Evolutionary conservation across 2,329 filamentous ascomycete genomes (phyloP), one percentile per base, ranked within the genome.

Genomic region (Ophiostoma triangulosporum): DNA sequence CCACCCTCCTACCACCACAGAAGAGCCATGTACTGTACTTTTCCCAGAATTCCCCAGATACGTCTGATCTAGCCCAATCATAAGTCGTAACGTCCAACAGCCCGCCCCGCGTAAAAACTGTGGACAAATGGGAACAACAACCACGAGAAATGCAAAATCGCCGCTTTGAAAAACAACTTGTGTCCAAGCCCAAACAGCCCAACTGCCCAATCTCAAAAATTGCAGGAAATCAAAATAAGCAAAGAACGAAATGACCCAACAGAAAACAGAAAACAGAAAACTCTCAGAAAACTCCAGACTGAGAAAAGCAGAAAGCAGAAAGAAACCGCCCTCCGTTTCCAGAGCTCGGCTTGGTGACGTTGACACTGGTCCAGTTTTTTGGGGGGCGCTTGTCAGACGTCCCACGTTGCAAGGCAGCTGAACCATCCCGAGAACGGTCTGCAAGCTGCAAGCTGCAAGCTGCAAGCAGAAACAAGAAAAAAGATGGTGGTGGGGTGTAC

Each of bases 41-140:
- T 70, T 70, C 35, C 17, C 6, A 43, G 48, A 51, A 52, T 59
- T 55, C 58, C 57, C 61, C 62, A 65, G 62, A 63, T 63, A 55
- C 53, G 58, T 63, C 63, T 58, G 60, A 52, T 53, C 56, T 63
- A 62, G 60, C 69, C 75, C 75, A 78, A 78, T 78, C 74, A 78
- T 73, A 69, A 69, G 61, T 71, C 73, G 66, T 75, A 68, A 69
- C 60, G 63, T 69, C 69, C 69, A 71, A 71, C 65, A 67, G 60
- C 63, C 27, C 65, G 62, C 65, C 65, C 58, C 54, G 46, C 57
- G 54, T 55, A 40, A 54, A n/a, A 49, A 58, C 43, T 46, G 43
- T 46, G 24, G 40, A 27, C 50, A 45, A 32, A 48, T 50, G 26
- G 22, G 6, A 29, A 49, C 8, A 40, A 45, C 14, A 33, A 33